Base-by-base conservation (phyloP, 1,284 basidiomycete genomes). In the Microbotryum intermedium region DNA sequence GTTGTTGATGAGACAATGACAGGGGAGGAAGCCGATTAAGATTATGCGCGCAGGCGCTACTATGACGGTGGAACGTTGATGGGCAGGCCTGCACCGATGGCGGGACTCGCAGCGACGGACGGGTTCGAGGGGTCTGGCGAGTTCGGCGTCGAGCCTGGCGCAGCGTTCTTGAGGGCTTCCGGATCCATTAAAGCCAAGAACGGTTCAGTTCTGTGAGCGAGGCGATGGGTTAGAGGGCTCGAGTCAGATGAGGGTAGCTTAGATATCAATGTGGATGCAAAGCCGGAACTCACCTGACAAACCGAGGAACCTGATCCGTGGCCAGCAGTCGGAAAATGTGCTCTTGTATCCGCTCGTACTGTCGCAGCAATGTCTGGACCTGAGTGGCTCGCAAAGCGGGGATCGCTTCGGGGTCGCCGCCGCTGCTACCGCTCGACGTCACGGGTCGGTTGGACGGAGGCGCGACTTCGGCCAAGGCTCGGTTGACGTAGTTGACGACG, bases 261-360 rank as follows among this genome's bases (percentile, higher is more conserved):
- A 4, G 16, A 6, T 39, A 39, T 13, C 34, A 18, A 8, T 9
- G 39, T 23, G 21, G 16, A 20, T 20, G 34, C 7, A 28, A 39
- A 25, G 6, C 26, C 23, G 18, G 20, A 11, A 55, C 63, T 42
- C 34, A 67, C 66, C 66, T 61, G 44, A 68, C 63, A 56, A 68
- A 68, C 1, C 67, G 54, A 11, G 93, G 93, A 29, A 97, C 87
- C 9, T 92, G 97, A 75, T 98, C 94, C 59, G 91, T 95, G 9
- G 94, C 93, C 89, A 98, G 95, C 68, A 97, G 76, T 56, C 93
- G 83, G 81, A 97, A 97, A 69, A 97, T 92, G 74, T 97, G 92
- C 44, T 83, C 86, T 77, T 97, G 94, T 61, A 98, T 97, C 59
- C 92, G 84, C 76, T 94, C 93, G 76, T 97, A 98, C 68, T 97